A percentile compares a stretch with the other conserved stretches of the same genome.
Conservation (phyloP, 495 filamentous ascomycete genomes). For the Daldinia loculata region DNA sequence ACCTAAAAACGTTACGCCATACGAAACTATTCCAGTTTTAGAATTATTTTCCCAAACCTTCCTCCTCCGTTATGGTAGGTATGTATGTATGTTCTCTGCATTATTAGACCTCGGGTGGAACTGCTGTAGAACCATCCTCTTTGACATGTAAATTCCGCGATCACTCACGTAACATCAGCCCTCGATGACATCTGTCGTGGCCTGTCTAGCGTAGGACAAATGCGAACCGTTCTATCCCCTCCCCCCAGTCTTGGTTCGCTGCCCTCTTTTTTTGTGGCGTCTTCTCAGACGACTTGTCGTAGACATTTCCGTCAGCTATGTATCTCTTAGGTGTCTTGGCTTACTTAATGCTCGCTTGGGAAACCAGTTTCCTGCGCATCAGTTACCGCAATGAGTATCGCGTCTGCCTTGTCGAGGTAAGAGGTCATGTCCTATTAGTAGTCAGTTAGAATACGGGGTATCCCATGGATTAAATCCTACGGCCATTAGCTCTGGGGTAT, state of each 20-base stretch:
- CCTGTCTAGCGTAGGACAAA: constrained; percentile 20
- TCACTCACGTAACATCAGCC: constrained; percentile 8
- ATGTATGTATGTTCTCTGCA: no score
- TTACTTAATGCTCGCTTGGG: not conserved
- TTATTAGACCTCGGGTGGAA: not conserved
- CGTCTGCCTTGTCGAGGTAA: not conserved
- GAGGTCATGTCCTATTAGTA: not conserved
- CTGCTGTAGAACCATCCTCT: constrained; percentile 5
- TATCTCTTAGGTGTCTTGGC: not conserved
- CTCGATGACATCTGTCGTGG: constrained; percentile 34
- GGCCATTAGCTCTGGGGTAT: no score
- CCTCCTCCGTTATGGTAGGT: no score
- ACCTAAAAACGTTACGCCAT: no score
- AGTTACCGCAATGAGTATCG: not conserved
- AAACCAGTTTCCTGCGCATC: not conserved
- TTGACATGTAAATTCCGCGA: not conserved
- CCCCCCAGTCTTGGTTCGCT: not conserved
- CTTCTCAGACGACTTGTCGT: not conserved
- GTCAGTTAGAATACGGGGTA: not conserved
- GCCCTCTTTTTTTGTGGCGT: not conserved
- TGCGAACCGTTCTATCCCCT: not conserved
- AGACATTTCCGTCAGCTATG: not conserved
- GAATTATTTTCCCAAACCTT: no score
- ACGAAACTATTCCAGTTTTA: no score
- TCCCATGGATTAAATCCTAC: no score